phyloP scores from a whole-genome alignment of 345 rosid genomes.

The Turritis glabra region DNA sequence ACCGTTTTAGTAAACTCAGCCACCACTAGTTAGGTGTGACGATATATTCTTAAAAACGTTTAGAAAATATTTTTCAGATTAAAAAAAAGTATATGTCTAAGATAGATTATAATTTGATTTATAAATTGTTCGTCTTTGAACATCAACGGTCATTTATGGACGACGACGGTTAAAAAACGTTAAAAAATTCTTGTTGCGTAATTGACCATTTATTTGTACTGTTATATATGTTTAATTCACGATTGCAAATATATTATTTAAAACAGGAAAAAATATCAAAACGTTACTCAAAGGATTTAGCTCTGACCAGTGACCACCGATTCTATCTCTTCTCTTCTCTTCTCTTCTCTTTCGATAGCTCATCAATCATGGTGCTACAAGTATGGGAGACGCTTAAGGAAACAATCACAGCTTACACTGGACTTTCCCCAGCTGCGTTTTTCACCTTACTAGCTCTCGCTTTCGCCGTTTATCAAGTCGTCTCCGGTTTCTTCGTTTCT shows the following conservation, averaged over 20 bases:
- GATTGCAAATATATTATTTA: too few species aligned
- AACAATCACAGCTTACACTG: slow-evolving; percentile 78
- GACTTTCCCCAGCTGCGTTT: slow-evolving; percentile 82
- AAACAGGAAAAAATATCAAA: too few species aligned
- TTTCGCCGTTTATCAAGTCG: slow-evolving; percentile 70
- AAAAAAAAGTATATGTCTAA: too few species aligned
- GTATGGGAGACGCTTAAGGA: slow-evolving; percentile 89
- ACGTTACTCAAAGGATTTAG: background rate
- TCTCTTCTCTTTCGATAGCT: background rate
- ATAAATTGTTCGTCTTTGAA: background rate
- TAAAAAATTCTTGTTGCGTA: too few species aligned
- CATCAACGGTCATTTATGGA: background rate
- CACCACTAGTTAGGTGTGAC: background rate
- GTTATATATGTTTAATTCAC: background rate
- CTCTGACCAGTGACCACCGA: slow-evolving; percentile 13
- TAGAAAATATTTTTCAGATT: background rate
- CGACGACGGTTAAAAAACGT: too few species aligned
- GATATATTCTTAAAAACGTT: background rate
- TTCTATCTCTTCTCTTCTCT: background rate
- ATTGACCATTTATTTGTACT: too few species aligned
- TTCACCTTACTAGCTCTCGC: slow-evolving; percentile 72
- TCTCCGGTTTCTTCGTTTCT: slow-evolving; percentile 65
- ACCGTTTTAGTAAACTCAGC: background rate
- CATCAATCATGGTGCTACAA: slow-evolving; percentile 64
- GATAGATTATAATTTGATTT: too few species aligned